Conservation (phyloP, 2,329 filamentous ascomycete species). For the Camillea tinctor region DNA sequence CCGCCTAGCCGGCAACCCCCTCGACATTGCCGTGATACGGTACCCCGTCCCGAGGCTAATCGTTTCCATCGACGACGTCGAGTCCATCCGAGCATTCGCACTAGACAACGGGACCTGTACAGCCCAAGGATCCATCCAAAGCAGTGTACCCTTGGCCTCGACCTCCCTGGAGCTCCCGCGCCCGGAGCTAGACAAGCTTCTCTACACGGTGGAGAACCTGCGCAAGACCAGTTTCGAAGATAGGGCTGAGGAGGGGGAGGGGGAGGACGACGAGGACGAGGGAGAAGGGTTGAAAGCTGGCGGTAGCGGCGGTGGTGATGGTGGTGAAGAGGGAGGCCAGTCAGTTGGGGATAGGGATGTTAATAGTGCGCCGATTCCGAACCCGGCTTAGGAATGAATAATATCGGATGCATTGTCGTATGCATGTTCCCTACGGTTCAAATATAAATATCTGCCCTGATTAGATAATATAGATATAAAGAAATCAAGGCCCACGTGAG, state of each 20-base stretch:
- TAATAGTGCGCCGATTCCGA: too few species aligned
- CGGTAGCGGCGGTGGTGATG: too few species aligned
- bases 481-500: too few species aligned
- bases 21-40: conserved; percentile 47
- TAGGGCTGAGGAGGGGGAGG: conserved; percentile 22
- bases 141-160: neutral
- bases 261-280: conserved; percentile 7
- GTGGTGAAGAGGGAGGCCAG: neutral
- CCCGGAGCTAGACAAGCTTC: conserved; percentile 27
- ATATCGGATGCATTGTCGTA: too few species aligned
- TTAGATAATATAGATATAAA: too few species aligned
- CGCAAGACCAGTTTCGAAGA: conserved; percentile 32
- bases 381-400: too few species aligned
- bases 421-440: too few species aligned
- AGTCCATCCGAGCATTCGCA: conserved; percentile 21
- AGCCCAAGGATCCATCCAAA: conserved; percentile 7
- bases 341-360: neutral
- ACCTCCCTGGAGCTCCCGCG: conserved; percentile 17
- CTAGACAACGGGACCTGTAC: conserved; percentile 20
- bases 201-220: conserved; percentile 32
- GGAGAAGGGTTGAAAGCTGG: too few species aligned
- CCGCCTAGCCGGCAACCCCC: conserved; percentile 61
- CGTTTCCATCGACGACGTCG: conserved; percentile 37
- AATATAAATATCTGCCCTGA: too few species aligned
- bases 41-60: conserved; percentile 32